These are phyloP conservation scores for Aspergillus udagawae DNA, from an alignment of 2,329 filamentous ascomycete genomes.

Conservation along the genomic window DNA sequence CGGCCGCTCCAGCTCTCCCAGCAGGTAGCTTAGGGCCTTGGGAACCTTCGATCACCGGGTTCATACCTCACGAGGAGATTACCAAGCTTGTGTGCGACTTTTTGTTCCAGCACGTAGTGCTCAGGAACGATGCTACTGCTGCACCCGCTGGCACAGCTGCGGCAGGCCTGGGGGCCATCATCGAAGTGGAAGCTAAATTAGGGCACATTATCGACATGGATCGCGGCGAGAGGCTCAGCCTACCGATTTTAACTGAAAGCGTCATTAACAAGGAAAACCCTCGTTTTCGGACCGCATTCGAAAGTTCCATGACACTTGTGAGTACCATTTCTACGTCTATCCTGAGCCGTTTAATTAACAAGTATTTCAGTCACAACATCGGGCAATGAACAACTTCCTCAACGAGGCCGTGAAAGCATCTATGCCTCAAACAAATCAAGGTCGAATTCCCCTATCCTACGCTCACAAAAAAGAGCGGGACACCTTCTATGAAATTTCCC, in stretches of 20 bases:
- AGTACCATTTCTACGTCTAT: slow-evolving; percentile 25
- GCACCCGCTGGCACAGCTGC: slow-evolving; percentile 54
- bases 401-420: slow-evolving; percentile 62
- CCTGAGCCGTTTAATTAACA: neutral
- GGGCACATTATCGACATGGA: slow-evolving; percentile 74
- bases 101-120: slow-evolving; percentile 67
- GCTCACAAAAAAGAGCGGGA: slow-evolving; percentile 79
- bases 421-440: slow-evolving; percentile 37
- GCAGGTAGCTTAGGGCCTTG: slow-evolving; percentile 36
- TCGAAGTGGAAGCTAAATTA: slow-evolving; percentile 94
- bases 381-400: slow-evolving; percentile 75
- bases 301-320: slow-evolving; percentile 88
- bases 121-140: slow-evolving; percentile 59
- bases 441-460: slow-evolving; percentile 59
- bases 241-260: slow-evolving; percentile 67
- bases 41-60: slow-evolving; percentile 62
- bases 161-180: slow-evolving; percentile 61
- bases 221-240: slow-evolving; percentile 63
- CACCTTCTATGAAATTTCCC: slow-evolving; percentile 73
- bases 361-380: slow-evolving; percentile 65
- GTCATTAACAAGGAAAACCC: slow-evolving; percentile 58
- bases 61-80: slow-evolving; percentile 69
- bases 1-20: slow-evolving; percentile 4
- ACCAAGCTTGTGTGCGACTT: slow-evolving; percentile 77
- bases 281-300: slow-evolving; percentile 61